Evolutionary conservation across 2,329 filamentous ascomycete genomes (phyloP), one percentile per base, ranked within the genome.

Genomic region (Bipolaris sorokiniana): DNA sequence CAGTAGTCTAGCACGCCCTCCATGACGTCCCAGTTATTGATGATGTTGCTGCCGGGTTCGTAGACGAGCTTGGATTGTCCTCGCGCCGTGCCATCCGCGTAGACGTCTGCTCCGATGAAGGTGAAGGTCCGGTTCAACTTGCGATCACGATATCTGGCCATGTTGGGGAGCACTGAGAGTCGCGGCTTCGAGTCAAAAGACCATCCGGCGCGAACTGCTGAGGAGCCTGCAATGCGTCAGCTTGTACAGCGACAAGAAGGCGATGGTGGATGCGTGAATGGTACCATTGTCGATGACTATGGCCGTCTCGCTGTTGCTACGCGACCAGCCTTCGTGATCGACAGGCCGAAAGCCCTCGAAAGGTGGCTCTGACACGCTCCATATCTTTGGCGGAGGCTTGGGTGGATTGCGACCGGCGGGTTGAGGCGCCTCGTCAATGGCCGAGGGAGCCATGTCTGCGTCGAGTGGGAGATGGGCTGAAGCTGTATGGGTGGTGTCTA

Each of bases 201-300:
- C 93, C 94, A 99, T 64, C 95, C 95, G 51, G 94, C 94, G 77
- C 96, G 92, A 58, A 97, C 87, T 31, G 88, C 83, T 51, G 90
- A 96, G 22, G 94, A 95, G 65, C 95, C 93, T 97, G 67, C 26
- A 11, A 41, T 22, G 28, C 47, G 55, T 75, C 54, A 68, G 65
- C 45, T 50, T 40, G 37, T 33, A 49, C 33, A 11, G 42, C 28
- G 44, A 48, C 22, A 50, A 48, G 31, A 51, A 47, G 46, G 47
- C 13, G 11, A 11, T 34, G 44, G 46, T 33, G 26, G 47, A 20
- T 41, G 31, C 16, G 26, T 38, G 46, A 18, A 33, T 9, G 42
- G 45, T 80, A 96, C 93, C 95, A 89, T 97, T 97, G 80, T 99
- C 95, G 73, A 99, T 98, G 61, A 99, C 91, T 71, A 99, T 97